These are phyloP conservation scores for Marchantia polymorpha DNA, from an alignment of 225 moss, liverwort and hornwort genomes.

Conservation along the genomic window DNA sequence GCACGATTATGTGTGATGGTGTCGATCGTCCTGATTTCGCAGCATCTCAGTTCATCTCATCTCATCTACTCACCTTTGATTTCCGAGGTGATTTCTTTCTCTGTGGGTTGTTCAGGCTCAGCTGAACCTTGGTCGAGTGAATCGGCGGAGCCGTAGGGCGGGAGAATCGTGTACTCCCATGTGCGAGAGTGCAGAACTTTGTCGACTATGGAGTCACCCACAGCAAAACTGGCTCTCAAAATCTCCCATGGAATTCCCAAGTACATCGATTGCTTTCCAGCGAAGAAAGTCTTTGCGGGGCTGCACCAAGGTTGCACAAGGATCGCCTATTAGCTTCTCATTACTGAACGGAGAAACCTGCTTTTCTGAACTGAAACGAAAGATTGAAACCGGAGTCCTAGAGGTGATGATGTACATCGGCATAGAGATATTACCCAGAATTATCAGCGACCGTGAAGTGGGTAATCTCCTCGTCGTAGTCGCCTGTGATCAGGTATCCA, in stretches of 20 bases:
- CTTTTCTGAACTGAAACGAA: too few species aligned
- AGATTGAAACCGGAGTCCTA: too few species aligned
- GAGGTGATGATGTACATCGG: not conserved
- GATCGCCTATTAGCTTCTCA: too few species aligned
- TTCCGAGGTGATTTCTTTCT: too few species aligned
- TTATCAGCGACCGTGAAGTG: conserved; percentile 15
- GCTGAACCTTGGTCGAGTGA: too few species aligned
- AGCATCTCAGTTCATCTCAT: too few species aligned
- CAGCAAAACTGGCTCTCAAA: conserved; percentile 10
- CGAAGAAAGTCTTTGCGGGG: conserved; percentile 17
- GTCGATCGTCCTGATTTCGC: too few species aligned
- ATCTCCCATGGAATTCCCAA: conserved; percentile 21
- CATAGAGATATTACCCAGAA: not conserved
- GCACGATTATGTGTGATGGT: too few species aligned
- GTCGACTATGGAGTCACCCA: conserved; percentile 12
- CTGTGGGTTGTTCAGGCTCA: too few species aligned
- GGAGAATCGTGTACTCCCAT: conserved; percentile 20
- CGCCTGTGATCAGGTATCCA: conserved; percentile 15
- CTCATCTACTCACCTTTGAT: too few species aligned
- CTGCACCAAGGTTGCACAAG: not conserved
- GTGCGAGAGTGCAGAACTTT: conserved; percentile 22
- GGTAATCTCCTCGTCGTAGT: conserved; percentile 1
- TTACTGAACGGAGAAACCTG: too few species aligned
- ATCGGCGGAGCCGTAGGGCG: conserved; percentile 4
- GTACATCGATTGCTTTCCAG: conserved; percentile 17